A percentile compares a stretch with the other conserved stretches of the same genome.
Evolutionary conservation across 768 basidiomycete species (phyloP).

Genomic region (Suillus clintonianus): DNA sequence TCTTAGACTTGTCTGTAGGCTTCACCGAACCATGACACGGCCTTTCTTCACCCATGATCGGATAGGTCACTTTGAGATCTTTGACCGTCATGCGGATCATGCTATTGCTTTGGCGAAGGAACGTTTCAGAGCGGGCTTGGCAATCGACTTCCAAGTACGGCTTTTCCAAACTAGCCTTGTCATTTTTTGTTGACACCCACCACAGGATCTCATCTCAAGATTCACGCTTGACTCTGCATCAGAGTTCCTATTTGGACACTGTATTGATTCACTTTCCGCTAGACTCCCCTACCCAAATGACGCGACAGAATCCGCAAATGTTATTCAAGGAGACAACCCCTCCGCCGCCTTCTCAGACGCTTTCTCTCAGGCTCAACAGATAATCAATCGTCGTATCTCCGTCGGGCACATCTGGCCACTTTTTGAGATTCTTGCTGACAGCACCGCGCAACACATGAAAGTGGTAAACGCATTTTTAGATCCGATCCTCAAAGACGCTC

Average conservation of each 20-base stretch:
- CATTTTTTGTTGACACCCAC: background rate
- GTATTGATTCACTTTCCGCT: conserved; percentile 39
- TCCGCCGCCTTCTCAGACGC: conserved; percentile 32
- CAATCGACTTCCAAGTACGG: conserved; percentile 62
- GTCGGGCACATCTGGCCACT: conserved; percentile 43
- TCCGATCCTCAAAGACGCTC: conserved; percentile 40
- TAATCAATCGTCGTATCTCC: conserved; percentile 26
- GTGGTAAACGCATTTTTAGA: conserved; percentile 41
- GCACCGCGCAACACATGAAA: conserved; percentile 33
- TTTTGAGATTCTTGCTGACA: conserved; percentile 37
- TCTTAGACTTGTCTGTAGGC: conserved; percentile 33
- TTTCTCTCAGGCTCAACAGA: conserved; percentile 36
- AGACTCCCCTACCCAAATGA: conserved; percentile 41
- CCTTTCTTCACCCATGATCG: conserved; percentile 69
- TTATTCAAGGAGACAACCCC: conserved; percentile 12
- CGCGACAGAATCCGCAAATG: conserved; percentile 8
- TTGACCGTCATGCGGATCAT: conserved; percentile 54
- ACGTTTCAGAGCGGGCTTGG: conserved; percentile 46
- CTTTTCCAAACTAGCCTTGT: background rate
- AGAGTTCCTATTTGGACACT: conserved; percentile 51
- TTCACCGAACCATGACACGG: conserved; percentile 67
- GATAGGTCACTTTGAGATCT: conserved; percentile 64
- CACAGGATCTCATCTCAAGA: conserved; percentile 45
- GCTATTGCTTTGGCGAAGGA: conserved; percentile 45
- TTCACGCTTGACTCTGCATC: conserved; percentile 57